Evolutionary conservation across 2,329 filamentous ascomycete species (phyloP), one percentile per base, ranked within the genome.

Genomic region (Microdochium bolleyi): DNA sequence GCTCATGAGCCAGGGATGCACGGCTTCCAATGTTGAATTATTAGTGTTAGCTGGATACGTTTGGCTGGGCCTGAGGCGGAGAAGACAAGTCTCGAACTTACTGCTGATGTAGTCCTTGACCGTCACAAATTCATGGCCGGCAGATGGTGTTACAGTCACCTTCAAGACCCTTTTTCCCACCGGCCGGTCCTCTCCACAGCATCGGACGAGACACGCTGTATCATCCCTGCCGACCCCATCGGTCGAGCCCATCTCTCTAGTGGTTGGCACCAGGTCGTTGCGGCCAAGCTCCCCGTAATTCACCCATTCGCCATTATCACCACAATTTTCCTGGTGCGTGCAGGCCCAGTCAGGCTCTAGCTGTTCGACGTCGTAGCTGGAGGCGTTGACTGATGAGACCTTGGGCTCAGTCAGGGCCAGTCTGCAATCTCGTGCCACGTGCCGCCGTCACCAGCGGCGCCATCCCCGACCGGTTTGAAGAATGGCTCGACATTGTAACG

Each of bases 391-490:
- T 34, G 61, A 64, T 48, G 61, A 64, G 52, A 64, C 59, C 53
- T 62, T 63, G 49, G 62, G 61, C 48, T 62, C 58, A 25, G 62
- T 64, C 16, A 64, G 21, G 62, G 58, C 37, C 60, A 50, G 51
- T 59, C 56, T 16, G 61, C 55, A 52, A 64, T 60, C 49, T 59
- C 54, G 53, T 65, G 62, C 59, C 60, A 65, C 27, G 52, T 61
- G 52, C 60, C 56, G 48, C 52, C 53, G 51, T 46, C 41, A 7
- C 25, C 50, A 19, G 41, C 41, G 21, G 19, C 41, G 34, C 7
- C 34, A 38, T 38, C 34, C 34, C n/a, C 34, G 34, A 16, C 11
- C 7, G 34, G 3, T 46, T 22, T 46, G 13, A 46, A 46, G 21
- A 46, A 46, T 46, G 41, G 41, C 41, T 46, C 41, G 22, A 19